Evolutionary conservation across 768 basidiomycete genomes (phyloP).

Genomic region (Termitomyces sp.): DNA sequence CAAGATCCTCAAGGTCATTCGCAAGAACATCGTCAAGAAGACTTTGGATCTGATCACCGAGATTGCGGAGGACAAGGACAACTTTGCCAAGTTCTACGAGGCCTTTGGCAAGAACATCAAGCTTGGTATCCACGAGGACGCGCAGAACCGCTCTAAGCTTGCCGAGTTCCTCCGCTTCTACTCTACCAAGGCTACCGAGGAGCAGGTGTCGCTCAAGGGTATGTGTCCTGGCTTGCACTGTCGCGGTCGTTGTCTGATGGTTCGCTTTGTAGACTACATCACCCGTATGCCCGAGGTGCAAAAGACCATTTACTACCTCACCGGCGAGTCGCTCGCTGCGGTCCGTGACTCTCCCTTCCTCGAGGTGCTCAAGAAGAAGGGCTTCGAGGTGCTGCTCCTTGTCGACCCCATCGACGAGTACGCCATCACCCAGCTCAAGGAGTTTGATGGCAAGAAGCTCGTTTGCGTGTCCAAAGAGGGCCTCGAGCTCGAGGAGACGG

Average conservation of each 20-base stretch:
- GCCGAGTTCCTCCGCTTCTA: slow-evolving; percentile 98
- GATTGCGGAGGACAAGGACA: slow-evolving; percentile 99
- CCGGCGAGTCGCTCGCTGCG: slow-evolving; percentile 91
- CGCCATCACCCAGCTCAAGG: slow-evolving; percentile 97
- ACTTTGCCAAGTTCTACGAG: slow-evolving; percentile 95
- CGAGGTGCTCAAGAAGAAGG: slow-evolving; percentile 98
- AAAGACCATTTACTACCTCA: slow-evolving; percentile 99
- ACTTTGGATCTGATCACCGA: slow-evolving; percentile 90
- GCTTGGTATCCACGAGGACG: slow-evolving; percentile 98
- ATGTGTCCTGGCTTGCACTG: slow-evolving; percentile 6
- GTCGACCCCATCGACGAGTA: slow-evolving; percentile 99
- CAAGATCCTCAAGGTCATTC: slow-evolving; percentile 99
- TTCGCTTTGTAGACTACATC: slow-evolving; percentile 73
- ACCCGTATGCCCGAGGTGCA: slow-evolving; percentile 99
- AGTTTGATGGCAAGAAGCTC: slow-evolving; percentile 97
- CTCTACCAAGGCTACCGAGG: slow-evolving; percentile 91
- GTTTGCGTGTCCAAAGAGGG: slow-evolving; percentile 99
- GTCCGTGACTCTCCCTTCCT: slow-evolving; percentile 97
- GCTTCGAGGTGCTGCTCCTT: slow-evolving; percentile 95
- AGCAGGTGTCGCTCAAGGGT: slow-evolving; percentile 93
- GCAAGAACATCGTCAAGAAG: slow-evolving; percentile 99
- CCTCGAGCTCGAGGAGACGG: slow-evolving; percentile 97
- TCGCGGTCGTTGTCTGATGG: neutral
- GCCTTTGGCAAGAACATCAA: slow-evolving; percentile 99
- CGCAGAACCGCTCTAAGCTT: slow-evolving; percentile 98